Percentiles rank a stretch among this genome's conserved stretches.
Evolutionary conservation across 768 basidiomycete genomes (phyloP).

Genomic region (Mycena vulgaris): DNA sequence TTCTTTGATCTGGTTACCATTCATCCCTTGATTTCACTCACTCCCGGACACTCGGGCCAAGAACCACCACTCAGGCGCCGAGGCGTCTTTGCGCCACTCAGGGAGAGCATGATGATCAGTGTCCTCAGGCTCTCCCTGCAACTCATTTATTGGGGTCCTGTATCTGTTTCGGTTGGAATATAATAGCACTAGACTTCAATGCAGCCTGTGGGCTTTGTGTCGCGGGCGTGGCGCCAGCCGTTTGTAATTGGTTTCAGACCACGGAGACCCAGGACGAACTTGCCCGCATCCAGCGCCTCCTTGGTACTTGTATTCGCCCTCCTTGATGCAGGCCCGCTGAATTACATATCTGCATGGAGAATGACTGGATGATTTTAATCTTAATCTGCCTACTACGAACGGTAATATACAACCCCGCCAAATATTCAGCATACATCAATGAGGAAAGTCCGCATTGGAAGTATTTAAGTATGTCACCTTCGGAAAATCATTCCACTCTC

Average conservation of each 20-base stretch:
- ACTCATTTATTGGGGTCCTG: background rate
- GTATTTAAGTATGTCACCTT: too few relatives aligned
- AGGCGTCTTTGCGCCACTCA: background rate
- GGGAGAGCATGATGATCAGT: background rate
- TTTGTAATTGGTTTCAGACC: background rate
- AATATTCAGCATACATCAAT: too few relatives aligned
- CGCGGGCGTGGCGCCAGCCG: background rate
- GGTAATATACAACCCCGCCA: too few relatives aligned
- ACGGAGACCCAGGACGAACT: conserved; percentile 19
- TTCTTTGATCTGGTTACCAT: too few relatives aligned
- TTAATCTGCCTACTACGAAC: too few relatives aligned
- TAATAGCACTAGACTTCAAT: background rate
- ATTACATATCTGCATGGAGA: too few relatives aligned
- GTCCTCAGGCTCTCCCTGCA: too few relatives aligned
- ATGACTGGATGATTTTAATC: too few relatives aligned
- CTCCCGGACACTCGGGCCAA: too few relatives aligned
- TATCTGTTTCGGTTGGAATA: background rate
- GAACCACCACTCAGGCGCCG: background rate
- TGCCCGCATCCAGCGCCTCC: background rate
- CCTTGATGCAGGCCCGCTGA: background rate
- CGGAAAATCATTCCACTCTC: conserved; percentile 36
- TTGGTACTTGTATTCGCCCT: background rate
- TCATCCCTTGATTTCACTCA: too few relatives aligned
- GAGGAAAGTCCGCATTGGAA: too few relatives aligned
- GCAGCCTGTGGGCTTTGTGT: background rate